Evolutionary conservation across 2,329 filamentous ascomycete genomes (phyloP), one percentile per base, ranked within the genome.

Genomic region (Fusarium illudens): DNA sequence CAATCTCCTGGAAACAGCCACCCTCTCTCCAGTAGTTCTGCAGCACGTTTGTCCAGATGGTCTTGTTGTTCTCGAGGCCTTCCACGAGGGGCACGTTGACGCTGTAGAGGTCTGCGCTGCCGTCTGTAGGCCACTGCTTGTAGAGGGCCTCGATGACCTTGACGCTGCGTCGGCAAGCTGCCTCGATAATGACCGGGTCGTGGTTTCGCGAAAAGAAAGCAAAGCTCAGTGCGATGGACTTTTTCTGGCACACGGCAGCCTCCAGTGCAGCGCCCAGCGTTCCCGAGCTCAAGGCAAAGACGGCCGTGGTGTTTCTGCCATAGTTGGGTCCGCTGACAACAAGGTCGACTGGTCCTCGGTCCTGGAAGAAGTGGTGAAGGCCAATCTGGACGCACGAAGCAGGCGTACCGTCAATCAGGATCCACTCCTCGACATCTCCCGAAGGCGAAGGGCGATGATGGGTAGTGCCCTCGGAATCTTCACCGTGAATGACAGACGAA

Each of bases 21-120:
- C 92, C 92, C n/a, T 86, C 84, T 19, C 83, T 84, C 96, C 96
- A 99, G 75, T 91, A 90, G 78, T 98, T 99, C 80, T 97, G 93
- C 74, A 98, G 81, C 86, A 97, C 91, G 64, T 88, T 83, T 3
- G 96, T 95, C 81, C 90, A 97, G n/a, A 96, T 74, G 4, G 94
- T 89, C 80, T 92, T 93, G 56, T 86, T 85, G 17, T 82, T 77
- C 70, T 90, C 90, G 1, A 97, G 88, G 7, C 89, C 90, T 62
- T 92, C 90, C 13, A 96, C 85, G 11, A 98, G 83, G 19, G 96
- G 95, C 9, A 98, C 91, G 75, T 98, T 98, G 71, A 98, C 89
- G 49, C 87, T 92, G 79, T 97, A 98, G n/a, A 98, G 81, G 75
- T 97, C 93, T 6, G 92, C 89, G 62, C 85, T 86, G 30, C 83